Conservation (phyloP, 2,329 filamentous ascomycete species). For the Ascosphaera apis region DNA sequence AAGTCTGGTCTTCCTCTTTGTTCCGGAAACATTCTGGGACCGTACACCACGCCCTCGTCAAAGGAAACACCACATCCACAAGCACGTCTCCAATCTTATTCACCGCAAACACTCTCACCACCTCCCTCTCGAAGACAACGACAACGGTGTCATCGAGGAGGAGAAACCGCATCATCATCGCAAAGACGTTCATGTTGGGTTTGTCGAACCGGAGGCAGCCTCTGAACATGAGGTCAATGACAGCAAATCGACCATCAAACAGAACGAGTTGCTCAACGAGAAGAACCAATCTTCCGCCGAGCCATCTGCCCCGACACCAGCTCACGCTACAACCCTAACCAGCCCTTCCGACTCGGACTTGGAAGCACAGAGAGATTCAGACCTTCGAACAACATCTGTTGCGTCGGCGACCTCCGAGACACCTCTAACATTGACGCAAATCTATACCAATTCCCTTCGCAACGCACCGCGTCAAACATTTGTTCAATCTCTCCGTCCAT, state of each 20-base stretch:
- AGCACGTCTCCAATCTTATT: constrained; percentile 17
- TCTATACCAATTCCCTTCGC: constrained; percentile 50
- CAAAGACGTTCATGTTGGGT: constrained; percentile 32
- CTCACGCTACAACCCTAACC: constrained; percentile 2
- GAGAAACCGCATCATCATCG: constrained; percentile 8
- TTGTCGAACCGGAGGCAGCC: constrained; percentile 17
- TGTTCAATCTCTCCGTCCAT: constrained; percentile 48
- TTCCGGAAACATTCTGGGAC: constrained; percentile 94
- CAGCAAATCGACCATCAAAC: neutral
- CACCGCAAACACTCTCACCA: constrained; percentile 8
- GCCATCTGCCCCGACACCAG: neutral
- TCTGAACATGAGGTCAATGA: neutral
- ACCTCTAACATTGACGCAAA: constrained; percentile 10
- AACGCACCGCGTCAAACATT: constrained; percentile 48
- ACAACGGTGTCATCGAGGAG: constrained; percentile 2
- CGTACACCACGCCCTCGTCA: constrained; percentile 39
- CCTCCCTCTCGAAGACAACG: constrained; percentile 2
- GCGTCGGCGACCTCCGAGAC: constrained; percentile 9
- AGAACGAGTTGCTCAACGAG: constrained; percentile 4
- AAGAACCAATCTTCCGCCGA: neutral
- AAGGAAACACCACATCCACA: constrained; percentile 16
- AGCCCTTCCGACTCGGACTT: constrained; percentile 3
- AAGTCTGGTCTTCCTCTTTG: constrained; percentile 61
- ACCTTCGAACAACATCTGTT: constrained; percentile 8
- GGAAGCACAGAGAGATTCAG: constrained; percentile 1